Conservation (phyloP, 179 eudicot genomes). For the Gypsophila paniculata region DNA sequence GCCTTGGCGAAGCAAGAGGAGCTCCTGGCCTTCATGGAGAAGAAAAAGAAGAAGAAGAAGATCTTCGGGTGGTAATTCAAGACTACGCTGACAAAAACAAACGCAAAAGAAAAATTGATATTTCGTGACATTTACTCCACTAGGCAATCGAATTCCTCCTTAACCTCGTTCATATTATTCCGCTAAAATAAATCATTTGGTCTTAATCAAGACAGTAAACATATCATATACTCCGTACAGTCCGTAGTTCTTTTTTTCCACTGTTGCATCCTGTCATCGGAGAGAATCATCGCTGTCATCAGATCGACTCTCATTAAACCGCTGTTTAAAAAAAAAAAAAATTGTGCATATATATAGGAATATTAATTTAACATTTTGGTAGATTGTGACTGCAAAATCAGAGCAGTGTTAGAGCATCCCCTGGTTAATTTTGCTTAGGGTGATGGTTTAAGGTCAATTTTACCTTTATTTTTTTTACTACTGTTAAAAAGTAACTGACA, state of each 20-base stretch:
- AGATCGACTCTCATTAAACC: constrained; percentile 9
- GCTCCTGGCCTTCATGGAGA: constrained; percentile 75
- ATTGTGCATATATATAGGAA: constrained; percentile 20
- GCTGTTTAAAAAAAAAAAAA: constrained; percentile 2
- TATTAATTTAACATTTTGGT: neutral
- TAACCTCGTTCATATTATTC: constrained; percentile 7
- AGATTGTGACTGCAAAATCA: constrained; percentile 18
- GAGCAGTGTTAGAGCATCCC: constrained; percentile 10
- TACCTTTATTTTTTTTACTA: neutral
- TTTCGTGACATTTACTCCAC: constrained; percentile 7
- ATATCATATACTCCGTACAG: neutral
- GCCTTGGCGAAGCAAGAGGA: constrained; percentile 62
- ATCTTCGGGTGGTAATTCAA: constrained; percentile 28
- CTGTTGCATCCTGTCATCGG: constrained; percentile 6
- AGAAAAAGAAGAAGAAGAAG: constrained; percentile 87
- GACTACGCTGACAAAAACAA: neutral
- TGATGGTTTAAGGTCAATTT: neutral
- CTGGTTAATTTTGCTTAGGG: constrained; percentile 22
- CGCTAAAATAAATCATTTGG: neutral
- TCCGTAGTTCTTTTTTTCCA: too few species aligned
- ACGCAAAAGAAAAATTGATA: constrained; percentile 13
- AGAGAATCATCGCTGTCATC: neutral
- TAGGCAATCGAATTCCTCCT: neutral
- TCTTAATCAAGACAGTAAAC: constrained; percentile 9
- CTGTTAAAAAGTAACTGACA: neutral